Evolutionary conservation across 2,329 filamentous ascomycete genomes (phyloP).

Genomic region (Triangularia setosa): DNA sequence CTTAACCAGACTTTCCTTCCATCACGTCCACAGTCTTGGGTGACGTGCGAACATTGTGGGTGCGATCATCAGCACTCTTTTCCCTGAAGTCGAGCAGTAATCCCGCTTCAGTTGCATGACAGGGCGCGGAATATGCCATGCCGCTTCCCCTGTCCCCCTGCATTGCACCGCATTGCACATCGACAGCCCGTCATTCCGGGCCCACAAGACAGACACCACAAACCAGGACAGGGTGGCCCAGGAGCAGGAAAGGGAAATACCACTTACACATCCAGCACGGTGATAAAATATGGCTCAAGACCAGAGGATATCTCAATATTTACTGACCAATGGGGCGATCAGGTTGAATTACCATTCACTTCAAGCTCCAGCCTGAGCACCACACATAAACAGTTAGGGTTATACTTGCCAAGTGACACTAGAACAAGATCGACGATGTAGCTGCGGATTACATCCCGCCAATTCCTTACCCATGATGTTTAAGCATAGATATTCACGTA

Average conservation of each 20-base stretch:
- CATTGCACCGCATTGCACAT: background rate
- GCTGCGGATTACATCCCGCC: background rate
- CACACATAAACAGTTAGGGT: too few species aligned
- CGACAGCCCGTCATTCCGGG: background rate
- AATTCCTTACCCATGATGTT: background rate
- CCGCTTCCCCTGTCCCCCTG: background rate
- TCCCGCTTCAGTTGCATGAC: background rate
- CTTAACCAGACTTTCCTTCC: background rate
- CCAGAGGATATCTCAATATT: too few species aligned
- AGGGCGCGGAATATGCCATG: background rate
- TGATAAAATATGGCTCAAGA: too few species aligned
- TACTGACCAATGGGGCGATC: too few species aligned
- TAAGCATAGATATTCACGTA: too few species aligned
- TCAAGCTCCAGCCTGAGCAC: too few species aligned
- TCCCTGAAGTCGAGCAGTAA: background rate
- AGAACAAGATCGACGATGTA: too few species aligned
- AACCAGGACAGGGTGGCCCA: background rate
- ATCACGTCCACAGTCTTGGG: background rate
- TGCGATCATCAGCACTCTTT: background rate
- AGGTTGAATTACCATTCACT: too few species aligned
- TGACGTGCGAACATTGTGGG: background rate
- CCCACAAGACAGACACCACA: background rate
- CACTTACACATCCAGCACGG: background rate
- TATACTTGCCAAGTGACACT: too few species aligned
- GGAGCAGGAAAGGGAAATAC: background rate